Base-by-base conservation (phyloP, 192 early-diverging fungal genomes). In the Rhizoclosmatium globosum region DNA sequence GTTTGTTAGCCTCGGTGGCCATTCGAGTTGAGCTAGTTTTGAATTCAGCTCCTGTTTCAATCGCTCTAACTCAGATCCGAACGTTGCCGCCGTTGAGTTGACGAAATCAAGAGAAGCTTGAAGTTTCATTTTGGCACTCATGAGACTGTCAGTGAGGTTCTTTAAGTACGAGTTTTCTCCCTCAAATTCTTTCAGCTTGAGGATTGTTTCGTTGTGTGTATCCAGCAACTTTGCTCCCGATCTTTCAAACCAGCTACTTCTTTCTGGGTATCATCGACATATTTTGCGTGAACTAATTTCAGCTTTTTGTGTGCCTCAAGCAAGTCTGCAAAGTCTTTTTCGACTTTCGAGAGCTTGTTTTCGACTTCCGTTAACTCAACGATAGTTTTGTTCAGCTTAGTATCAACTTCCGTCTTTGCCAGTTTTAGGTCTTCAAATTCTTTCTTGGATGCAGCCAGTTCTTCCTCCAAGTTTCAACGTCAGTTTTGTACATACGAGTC, bases 121-220 rank as follows among this genome's bases (percentile, higher is more conserved):
- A 1, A 81, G 79, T 45, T 69, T 76, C 64, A 80, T 44, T 65
- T 86, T 83, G 3, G 71, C 61, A 17, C 79, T 75, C 7, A 70
- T 56, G 19, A 84, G 56, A 4, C 74, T 64, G 4, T 77, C 74
- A 0, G 62, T 76, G 2, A 86, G 74, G 3, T 83, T 47, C 56
- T 74, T 46, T 9, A 83, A 59, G 45, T 82, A 80, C 13, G 9
- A 23, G 9, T 64, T 53, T 41, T 81, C 82, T 9, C 31, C 42
- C 59, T 84, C 78, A 31, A 79, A 41, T 47, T 82, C 80, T 4
- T 64, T 71, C 41, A 80, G 31, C 60, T 68, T 70, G 45, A 58
- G 47, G 2, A 7, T 2, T 19, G 48, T 23, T 39, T 78, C 57
- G 2, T 71, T 73, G 7, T 19, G 15, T 6, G 47, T 3, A 7